Evolutionary conservation across 1,284 basidiomycete species (phyloP), one percentile per base, ranked within the genome.

Genomic region (Exobasidium rhododendri): DNA sequence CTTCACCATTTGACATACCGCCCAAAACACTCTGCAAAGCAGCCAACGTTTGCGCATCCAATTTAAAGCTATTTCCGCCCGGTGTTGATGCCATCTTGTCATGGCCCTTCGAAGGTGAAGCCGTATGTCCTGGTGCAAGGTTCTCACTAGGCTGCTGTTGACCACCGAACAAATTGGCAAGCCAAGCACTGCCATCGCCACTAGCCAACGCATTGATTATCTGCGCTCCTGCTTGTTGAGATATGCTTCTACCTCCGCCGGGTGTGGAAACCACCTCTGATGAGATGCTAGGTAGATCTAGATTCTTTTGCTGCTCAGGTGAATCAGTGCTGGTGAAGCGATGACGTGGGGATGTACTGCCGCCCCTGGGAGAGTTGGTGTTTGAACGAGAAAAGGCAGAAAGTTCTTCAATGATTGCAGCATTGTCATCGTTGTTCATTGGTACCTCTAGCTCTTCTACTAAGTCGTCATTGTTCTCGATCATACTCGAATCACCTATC

Each of bases 11-110:
- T 10, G 20, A n/a, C 29, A 40, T 47, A 24, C 61, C 62, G 0
- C 64, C 65, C 0, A 75, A 35, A 0, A 73, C 69, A 51, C 66
- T 68, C 57, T 74, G 72, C 26, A 76, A 59, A 4, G 74, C 68
- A 20, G 66, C 65, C 3, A 77, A 60, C 56, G 73, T 63, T 35
- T 72, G 66, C 17, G 73, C 70, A 32, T 77, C 75, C 22, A 77
- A 55, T 60, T 73, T 72, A 40, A 70, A 50, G 3, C 67, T 63
- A 24, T 20, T 24, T 2, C 70, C 63, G 22, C 30, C n/a, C 29
- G 61, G 17, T 3, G 60, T 43, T 7, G 53, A 49, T 22, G 31
- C 51, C 31, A 45, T 11, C 7, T 28, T 55, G 28, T 55, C 52
- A 4, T 29, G 14, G n/a, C 47, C 20, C 24, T 20, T 50, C 14